Base-by-base conservation (phyloP, 192 early-diverging fungal genomes). In the Geranomyces michiganensis region DNA sequence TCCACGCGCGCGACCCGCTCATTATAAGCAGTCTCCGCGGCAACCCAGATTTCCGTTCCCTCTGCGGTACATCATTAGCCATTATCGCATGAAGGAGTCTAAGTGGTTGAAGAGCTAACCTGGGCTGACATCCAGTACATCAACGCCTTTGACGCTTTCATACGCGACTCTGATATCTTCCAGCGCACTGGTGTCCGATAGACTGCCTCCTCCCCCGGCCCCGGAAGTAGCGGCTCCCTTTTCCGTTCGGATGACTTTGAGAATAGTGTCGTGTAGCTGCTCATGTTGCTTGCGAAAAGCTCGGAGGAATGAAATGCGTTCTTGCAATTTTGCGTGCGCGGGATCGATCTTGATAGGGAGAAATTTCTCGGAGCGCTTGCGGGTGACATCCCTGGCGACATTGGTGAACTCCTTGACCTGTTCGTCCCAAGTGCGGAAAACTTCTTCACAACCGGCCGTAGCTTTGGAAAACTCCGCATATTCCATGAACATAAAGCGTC, bases 231-330 rank as follows among this genome's bases (percentile, higher is more conserved):
- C 76, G 27, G 82, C 79, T 31, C 67, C 68, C 68, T 83, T 80
- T 70, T 88, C 65, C 74, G 88, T 61, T 72, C 88, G 74, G 90
- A 97, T 96, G 29, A 99, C 96, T 76, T 91, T 92, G 44, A 92
- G 81, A 46, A 99, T 97, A 10, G 97, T 99, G 72, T 92, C 88
- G 73, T 95, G 90, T n/a, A 99, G 87, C 83, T 99, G 95, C 78
- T 97, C 95, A 76, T 99, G 98, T 81, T 95, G 94, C 77, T 92
- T 89, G 66, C 98, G 85, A 85, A 99, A 99, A 73, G 87, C 84
- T 51, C 90, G 86, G 36, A 99, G 87, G 78, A 96, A 99, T 8
- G 78, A 79, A 56, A 98, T 77, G 62, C 98, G 89, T 76, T 99
- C 98, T 81, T 98, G 94, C 55, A 99, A 87, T 66, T 92, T 89